Conservation (phyloP, 495 filamentous ascomycete genomes). For the Tetracladium marchalianum region DNA sequence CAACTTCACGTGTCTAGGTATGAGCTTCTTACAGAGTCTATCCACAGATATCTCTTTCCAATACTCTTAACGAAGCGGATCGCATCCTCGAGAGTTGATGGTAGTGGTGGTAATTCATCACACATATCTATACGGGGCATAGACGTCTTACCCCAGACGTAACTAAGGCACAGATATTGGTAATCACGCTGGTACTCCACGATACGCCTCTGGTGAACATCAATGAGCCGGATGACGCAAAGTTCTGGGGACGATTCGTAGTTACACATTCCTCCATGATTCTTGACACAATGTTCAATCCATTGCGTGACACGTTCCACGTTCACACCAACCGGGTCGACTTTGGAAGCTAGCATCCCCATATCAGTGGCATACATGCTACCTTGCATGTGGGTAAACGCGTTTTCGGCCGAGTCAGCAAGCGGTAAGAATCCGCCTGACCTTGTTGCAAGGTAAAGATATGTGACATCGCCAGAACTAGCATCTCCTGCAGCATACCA, state of each 20-base stretch:
- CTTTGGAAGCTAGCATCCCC: no score
- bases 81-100: constrained; percentile 13
- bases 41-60: constrained; percentile 14
- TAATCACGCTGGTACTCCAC: neutral
- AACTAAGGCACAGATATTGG: constrained; percentile 9
- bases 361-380: no score
- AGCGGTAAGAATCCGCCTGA: no score
- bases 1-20: no score
- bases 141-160: constrained; percentile 14
- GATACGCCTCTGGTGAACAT: neutral
- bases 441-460: no score
- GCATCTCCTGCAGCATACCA: no score
- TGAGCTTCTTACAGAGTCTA: no score
- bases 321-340: no score
- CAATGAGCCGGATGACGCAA: neutral
- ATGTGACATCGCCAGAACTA: no score
- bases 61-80: constrained; percentile 4
- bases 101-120: constrained; percentile 5
- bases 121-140: constrained; percentile 2
- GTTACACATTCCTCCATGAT: neutral
- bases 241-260: neutral
- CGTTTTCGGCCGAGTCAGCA: no score
- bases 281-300: neutral
- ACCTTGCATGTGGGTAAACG: no score
- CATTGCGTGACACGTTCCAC: neutral